These are phyloP conservation scores for Oemleria cerasiformis DNA, from an alignment of 306 rosid species.

Conservation along the genomic window DNA sequence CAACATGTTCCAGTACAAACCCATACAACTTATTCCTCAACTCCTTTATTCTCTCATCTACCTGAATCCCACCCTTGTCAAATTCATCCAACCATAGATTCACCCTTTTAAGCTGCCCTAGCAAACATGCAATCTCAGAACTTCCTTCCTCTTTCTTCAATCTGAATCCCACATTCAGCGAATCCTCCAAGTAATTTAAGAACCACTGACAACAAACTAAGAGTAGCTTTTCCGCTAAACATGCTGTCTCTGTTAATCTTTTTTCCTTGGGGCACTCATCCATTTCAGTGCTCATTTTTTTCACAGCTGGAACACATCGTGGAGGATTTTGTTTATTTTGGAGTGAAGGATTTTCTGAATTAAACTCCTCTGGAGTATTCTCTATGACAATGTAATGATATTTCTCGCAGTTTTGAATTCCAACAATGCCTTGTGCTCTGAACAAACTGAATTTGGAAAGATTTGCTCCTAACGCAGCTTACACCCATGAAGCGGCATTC, in stretches of 20 bases:
- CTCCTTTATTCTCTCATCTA: background rate
- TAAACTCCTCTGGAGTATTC: background rate
- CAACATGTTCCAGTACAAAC: background rate
- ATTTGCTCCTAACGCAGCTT: background rate
- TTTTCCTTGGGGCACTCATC: background rate
- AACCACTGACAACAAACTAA: background rate
- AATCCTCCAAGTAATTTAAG: background rate
- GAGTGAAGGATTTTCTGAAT: background rate
- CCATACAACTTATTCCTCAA: background rate
- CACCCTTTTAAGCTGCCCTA: background rate
- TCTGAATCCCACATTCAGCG: background rate
- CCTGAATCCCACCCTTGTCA: background rate
- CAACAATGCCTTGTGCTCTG: background rate
- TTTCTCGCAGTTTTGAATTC: background rate
- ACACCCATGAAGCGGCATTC: background rate
- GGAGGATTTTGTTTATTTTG: background rate
- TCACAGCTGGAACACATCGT: background rate
- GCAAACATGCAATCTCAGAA: background rate
- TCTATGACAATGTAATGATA: background rate
- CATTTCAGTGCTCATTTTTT: background rate
- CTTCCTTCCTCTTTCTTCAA: background rate
- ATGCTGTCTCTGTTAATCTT: background rate
- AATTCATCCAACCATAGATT: background rate
- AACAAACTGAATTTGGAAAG: constrained; percentile 2
- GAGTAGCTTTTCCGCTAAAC: background rate